Base-by-base conservation (phyloP, 75 land plant genomes). In the Selaginella tamariscina region DNA sequence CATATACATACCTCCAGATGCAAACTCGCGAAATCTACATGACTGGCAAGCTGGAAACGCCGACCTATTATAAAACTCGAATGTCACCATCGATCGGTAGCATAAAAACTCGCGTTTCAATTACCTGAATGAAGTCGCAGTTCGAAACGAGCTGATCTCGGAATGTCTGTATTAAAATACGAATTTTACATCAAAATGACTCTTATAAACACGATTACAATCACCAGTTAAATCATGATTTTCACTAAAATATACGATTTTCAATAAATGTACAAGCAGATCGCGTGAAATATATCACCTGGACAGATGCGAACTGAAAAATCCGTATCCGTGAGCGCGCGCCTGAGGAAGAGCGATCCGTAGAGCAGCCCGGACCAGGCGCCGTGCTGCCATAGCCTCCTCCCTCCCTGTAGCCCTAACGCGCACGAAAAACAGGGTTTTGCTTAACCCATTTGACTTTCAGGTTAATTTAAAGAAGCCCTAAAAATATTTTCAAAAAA, bases 1-100 rank as follows among this genome's bases (percentile, higher is more conserved):
- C 27, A 54, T 57, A 0, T 0, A 27, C 59, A 30, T 71, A 71
- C 73, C 73, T 24, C 73, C 68, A 28, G 73, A 71, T 30, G 68
- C 68, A 1, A 32, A 65, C 28, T 66, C 44, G 0, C 73, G 73
- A 64, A 33, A 24, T 32, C 73, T 56, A 64, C 29, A 65, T 64
- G 29, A 65, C 73, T 71, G 67, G 66, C 31, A 31, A 39, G 49
- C 49, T 39, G 49, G 49, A 39, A 15, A 39, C 49, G 49, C 49
- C 49, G 49, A n/a, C n/a, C n/a, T n/a, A n/a, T n/a, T n/a, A n/a
- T n/a, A n/a, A n/a, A n/a, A n/a, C n/a, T n/a, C n/a, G n/a, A n/a
- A n/a, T n/a, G n/a, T n/a, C n/a, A n/a, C n/a, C n/a, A n/a, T n/a
- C n/a, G n/a, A n/a, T n/a, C n/a, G n/a, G n/a, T n/a, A n/a, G n/a